These are phyloP conservation scores for Penicillium sp. DNA, from an alignment of 2,329 filamentous ascomycete genomes.

Conservation along the genomic window DNA sequence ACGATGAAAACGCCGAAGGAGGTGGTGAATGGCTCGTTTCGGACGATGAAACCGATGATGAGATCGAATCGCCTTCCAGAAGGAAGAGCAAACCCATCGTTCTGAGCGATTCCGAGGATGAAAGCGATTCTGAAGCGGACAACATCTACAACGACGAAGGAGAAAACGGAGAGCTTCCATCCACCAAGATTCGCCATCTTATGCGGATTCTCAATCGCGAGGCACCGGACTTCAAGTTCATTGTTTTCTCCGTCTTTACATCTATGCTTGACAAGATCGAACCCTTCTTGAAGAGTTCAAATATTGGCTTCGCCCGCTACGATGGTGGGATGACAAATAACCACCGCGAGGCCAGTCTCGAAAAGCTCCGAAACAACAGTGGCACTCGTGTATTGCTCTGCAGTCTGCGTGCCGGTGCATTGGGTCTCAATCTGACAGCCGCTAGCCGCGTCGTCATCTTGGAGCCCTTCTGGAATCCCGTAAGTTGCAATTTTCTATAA, in stretches of 20 bases:
- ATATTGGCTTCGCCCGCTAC: constrained; percentile 81
- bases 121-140: constrained; percentile 44
- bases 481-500: constrained; percentile 44
- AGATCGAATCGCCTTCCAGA: constrained; percentile 31
- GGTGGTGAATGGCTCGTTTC: constrained; percentile 76
- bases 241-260: constrained; percentile 97
- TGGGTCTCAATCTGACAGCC: constrained; percentile 92
- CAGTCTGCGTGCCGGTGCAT: constrained; percentile 86
- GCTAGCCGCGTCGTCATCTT: constrained; percentile 91
- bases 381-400: constrained; percentile 82
- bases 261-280: constrained; percentile 97
- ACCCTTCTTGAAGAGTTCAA: constrained; percentile 75
- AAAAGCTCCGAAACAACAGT: constrained; percentile 71
- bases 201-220: constrained; percentile 78
- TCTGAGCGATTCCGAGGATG: constrained; percentile 30
- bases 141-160: constrained; percentile 33
- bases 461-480: constrained; percentile 98
- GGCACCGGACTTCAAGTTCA: constrained; percentile 83
- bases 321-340: constrained; percentile 96
- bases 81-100: constrained; percentile 23
- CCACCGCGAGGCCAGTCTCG: constrained; percentile 79
- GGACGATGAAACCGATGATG: constrained; percentile 57
- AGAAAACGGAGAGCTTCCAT: constrained; percentile 54
- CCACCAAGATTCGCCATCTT: constrained; percentile 88
- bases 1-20: constrained; percentile 84